These are phyloP conservation scores for Apiospora pterosperma DNA, from an alignment of 2,329 filamentous ascomycete species.

Conservation along the genomic window DNA sequence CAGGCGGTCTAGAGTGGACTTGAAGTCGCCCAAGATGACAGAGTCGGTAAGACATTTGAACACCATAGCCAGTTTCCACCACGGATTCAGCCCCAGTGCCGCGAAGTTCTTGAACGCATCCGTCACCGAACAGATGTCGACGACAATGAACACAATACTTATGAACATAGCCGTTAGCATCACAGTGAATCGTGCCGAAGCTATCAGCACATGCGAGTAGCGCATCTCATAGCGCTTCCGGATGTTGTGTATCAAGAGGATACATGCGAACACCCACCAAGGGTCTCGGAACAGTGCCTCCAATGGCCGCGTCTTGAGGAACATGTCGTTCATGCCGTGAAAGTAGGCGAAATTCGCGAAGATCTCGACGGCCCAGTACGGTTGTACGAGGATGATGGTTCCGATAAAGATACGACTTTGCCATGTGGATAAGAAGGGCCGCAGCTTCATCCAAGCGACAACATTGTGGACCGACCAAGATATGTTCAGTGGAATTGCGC, in stretches of 20 bases:
- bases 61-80: constrained; percentile 60
- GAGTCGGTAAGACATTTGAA: constrained; percentile 67
- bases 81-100: constrained; percentile 50
- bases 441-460: constrained; percentile 65
- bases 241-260: constrained; percentile 60
- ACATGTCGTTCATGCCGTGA: constrained; percentile 50
- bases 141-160: constrained; percentile 56
- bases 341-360: constrained; percentile 65
- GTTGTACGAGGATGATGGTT: constrained; percentile 55
- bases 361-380: constrained; percentile 64
- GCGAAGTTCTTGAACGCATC: constrained; percentile 40
- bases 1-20: constrained; percentile 45
- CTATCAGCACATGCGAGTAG: constrained; percentile 52
- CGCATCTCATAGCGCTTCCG: constrained; percentile 59
- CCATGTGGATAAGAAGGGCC: constrained; percentile 51
- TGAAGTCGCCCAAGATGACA: constrained; percentile 67
- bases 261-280: constrained; percentile 64
- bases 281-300: constrained; percentile 62
- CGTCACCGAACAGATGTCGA: constrained; percentile 60
- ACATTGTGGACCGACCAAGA: constrained; percentile 64
- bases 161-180: constrained; percentile 59
- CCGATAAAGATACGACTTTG: constrained; percentile 54
- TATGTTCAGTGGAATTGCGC: constrained; percentile 58
- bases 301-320: constrained; percentile 51
- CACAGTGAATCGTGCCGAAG: constrained; percentile 62